Percentiles rank a stretch among this genome's conserved stretches.
Conservation (phyloP, 169 alveolate genomes). For the Plasmodium adleri region DNA sequence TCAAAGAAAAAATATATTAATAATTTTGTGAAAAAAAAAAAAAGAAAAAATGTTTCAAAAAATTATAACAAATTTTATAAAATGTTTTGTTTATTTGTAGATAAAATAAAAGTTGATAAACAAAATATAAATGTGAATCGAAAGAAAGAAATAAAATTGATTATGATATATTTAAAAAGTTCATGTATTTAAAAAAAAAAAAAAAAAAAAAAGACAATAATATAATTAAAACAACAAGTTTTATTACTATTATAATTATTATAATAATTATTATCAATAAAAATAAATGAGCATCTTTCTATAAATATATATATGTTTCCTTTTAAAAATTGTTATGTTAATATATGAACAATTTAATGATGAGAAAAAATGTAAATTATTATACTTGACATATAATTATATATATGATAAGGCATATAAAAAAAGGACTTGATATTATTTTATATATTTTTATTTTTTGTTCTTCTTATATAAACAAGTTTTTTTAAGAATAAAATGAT, state of each 20-base stretch:
- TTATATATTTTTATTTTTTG: conserved; percentile 54
- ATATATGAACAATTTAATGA: not conserved
- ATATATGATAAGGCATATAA: conserved; percentile 28
- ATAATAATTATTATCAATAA: too few relatives aligned
- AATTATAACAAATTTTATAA: conserved; percentile 11
- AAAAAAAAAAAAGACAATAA: not conserved
- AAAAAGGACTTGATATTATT: conserved; percentile 12
- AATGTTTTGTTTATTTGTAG: conserved; percentile 16
- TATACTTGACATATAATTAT: conserved; percentile 16
- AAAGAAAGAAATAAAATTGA: not conserved
- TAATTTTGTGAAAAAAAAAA: conserved; percentile 8
- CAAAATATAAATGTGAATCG: not conserved
- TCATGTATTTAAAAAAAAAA: conserved; percentile 1
- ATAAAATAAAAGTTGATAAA: conserved; percentile 2
- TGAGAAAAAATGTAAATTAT: conserved; percentile 5
- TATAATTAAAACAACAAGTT: too few relatives aligned
- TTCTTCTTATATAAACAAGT: conserved; percentile 19
- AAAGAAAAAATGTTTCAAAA: conserved; percentile 27
- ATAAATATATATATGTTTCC: too few relatives aligned
- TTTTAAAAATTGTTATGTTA: too few relatives aligned
- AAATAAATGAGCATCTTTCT: too few relatives aligned
- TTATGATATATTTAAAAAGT: conserved; percentile 26
- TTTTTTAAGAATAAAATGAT: conserved; percentile 21
- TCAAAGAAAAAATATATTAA: conserved; percentile 22
- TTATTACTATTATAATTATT: too few relatives aligned